phyloP scores from a whole-genome alignment of 257 asterid species.

The Ligustrum vulgare region DNA sequence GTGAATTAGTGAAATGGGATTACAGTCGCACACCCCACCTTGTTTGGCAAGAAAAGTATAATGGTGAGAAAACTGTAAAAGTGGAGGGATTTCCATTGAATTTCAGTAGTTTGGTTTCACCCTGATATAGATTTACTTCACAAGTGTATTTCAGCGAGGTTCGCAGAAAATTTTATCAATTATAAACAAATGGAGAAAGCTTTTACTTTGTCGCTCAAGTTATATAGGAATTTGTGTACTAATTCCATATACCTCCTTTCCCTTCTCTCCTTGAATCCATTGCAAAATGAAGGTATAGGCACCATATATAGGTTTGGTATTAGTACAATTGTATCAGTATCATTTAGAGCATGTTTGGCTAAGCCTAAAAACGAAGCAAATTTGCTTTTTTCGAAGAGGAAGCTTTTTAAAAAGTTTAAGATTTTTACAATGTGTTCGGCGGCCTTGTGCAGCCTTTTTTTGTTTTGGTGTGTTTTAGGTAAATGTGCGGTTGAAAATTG shows the following conservation, averaged over 20 bases:
- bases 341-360: too few species aligned
- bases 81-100: not conserved
- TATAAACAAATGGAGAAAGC: not conserved
- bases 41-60: not conserved
- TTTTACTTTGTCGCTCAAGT: not conserved
- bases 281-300: not conserved
- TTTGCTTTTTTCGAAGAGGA: too few species aligned
- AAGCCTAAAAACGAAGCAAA: not conserved
- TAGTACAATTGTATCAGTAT: not conserved
- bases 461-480: too few species aligned
- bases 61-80: not conserved
- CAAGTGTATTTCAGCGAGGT: not conserved
- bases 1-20: not conserved
- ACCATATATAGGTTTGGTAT: not conserved
- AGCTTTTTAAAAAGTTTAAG: not conserved
- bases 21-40: not conserved
- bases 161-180: not conserved
- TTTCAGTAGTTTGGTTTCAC: not conserved
- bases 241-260: not conserved
- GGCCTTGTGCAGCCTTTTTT: too few species aligned
- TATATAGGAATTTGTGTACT: not conserved
- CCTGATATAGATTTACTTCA: not conserved
- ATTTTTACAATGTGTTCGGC: too few species aligned
- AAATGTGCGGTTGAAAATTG: too few species aligned
- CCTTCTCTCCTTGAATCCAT: not conserved